Percentiles rank a stretch among this genome's conserved stretches.
Evolutionary conservation across 2,329 filamentous ascomycete species (phyloP).

Genomic region (Verticillium isaacii): DNA sequence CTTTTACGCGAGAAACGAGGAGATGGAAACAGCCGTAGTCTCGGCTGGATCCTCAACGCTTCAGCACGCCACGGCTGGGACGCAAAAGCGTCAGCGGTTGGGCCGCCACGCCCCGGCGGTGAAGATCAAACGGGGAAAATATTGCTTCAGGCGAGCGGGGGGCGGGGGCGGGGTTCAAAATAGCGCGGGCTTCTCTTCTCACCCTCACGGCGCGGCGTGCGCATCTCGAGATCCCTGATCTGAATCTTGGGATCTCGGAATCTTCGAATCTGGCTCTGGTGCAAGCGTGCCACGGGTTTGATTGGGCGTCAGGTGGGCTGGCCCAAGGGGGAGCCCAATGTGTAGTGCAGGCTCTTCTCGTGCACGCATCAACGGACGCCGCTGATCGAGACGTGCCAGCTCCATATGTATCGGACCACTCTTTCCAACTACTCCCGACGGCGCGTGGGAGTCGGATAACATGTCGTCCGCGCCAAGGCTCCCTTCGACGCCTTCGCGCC

Average conservation of each 20-base stretch:
- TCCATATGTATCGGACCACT: slow-evolving; percentile 28
- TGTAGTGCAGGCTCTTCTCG: neutral
- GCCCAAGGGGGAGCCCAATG: neutral
- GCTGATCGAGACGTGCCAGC: slow-evolving; percentile 11
- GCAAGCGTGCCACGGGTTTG: no score
- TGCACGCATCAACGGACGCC: neutral
- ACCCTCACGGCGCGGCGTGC: no score
- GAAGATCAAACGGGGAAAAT: neutral
- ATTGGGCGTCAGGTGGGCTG: no score
- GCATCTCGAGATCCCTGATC: neutral
- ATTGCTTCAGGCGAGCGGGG: neutral
- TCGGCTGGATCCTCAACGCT: neutral
- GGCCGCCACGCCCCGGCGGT: neutral
- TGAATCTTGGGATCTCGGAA: neutral
- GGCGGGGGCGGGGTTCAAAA: neutral
- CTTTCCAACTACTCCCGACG: slow-evolving; percentile 9
- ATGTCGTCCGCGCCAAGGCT: neutral
- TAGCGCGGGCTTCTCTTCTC: neutral
- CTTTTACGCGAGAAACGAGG: neutral
- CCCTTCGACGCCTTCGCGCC: neutral
- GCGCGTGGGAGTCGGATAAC: neutral
- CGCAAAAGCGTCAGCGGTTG: neutral
- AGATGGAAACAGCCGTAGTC: neutral
- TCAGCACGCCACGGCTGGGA: no score
- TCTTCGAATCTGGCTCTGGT: neutral